Base-by-base conservation (phyloP, 306 rosid genomes). In the Hippophae rhamnoides region DNA sequence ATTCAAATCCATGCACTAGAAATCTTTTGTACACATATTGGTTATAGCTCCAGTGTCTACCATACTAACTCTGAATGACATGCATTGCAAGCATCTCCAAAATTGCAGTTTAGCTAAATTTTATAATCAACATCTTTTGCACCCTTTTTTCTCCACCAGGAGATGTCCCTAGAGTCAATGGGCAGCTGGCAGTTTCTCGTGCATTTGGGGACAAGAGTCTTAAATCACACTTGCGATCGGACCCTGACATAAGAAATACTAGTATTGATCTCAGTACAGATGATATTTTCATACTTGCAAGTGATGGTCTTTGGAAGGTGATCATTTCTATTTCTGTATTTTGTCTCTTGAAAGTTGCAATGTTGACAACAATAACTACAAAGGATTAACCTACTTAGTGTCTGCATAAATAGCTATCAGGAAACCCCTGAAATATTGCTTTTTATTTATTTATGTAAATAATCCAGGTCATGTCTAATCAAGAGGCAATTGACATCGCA, bases 271-370 rank as follows among this genome's bases (percentile, higher is more conserved):
- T 5, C 43, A 64, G 72, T 61, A 76, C 67, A 31, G 5, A 31
- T 3, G 94, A 87, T 18, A 41, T 87, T 55, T 72, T 90, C 58
- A 72, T 90, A 59, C 86, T 90, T 18, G 95, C 94, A 27, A 90
- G 97, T 41, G 97, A 90, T 56, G 97, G 97, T 60, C 82, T 86
- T 53, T 90, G 97, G 97, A 90, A 90, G 97, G 97, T 90, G 65
- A 67, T 56, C 46, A 26, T 46, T 61, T 61, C 31, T 25, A 31
- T 31, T 18, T 31, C 38, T 57, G 13, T 8, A 64, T 56, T 58
- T 10, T 57, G 27, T 26, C 26, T 26, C 26, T 58, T 52, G 4
- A 41, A 13, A 46, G 11, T 10, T 40, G 12, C 6, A 9, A 13
- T 2, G 23, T 18, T 18, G 9, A 42, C n/a, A 52, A 1, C 7